Evolutionary conservation across 139 green algal genomes (phyloP).

Genomic region (Micractinium sp.): DNA sequence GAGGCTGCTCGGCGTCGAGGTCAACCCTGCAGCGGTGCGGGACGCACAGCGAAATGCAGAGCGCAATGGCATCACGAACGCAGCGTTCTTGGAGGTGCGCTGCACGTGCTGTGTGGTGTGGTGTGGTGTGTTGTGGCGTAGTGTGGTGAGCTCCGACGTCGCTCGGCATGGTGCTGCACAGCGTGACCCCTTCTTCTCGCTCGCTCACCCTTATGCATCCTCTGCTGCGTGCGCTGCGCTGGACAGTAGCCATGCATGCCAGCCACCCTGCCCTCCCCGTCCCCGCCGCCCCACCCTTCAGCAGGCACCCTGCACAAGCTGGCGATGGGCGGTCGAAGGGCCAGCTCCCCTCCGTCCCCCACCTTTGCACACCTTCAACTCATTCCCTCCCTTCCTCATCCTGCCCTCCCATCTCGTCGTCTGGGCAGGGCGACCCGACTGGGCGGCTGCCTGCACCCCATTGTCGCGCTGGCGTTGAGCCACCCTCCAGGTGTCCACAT

Average conservation of each 20-base stretch:
- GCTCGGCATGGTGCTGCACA: too few relatives aligned
- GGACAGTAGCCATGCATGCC: too few relatives aligned
- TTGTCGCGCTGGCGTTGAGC: too few relatives aligned
- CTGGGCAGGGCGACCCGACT: not conserved
- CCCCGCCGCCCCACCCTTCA: too few relatives aligned
- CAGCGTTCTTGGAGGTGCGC: constrained; percentile 58
- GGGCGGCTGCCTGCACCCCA: not conserved
- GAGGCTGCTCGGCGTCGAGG: constrained; percentile 69
- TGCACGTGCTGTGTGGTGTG: not conserved
- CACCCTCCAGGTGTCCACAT: too few relatives aligned
- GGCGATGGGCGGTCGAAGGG: too few relatives aligned
- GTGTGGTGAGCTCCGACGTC: not conserved
- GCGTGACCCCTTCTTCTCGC: not conserved
- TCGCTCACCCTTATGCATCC: too few relatives aligned
- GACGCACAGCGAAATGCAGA: constrained; percentile 77
- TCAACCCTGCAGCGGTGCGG: constrained; percentile 39
- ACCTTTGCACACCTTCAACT: not conserved
- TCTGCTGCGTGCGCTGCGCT: too few relatives aligned
- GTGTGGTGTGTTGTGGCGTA: not conserved
- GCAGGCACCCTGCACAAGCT: too few relatives aligned
- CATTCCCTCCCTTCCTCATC: too few relatives aligned
- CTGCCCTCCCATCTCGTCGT: not conserved
- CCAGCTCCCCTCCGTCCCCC: too few relatives aligned
- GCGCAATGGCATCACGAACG: constrained; percentile 81
- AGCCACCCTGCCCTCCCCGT: too few relatives aligned